phyloP scores from a whole-genome alignment of 139 green algal species.

The Coccomyxa sp. region DNA sequence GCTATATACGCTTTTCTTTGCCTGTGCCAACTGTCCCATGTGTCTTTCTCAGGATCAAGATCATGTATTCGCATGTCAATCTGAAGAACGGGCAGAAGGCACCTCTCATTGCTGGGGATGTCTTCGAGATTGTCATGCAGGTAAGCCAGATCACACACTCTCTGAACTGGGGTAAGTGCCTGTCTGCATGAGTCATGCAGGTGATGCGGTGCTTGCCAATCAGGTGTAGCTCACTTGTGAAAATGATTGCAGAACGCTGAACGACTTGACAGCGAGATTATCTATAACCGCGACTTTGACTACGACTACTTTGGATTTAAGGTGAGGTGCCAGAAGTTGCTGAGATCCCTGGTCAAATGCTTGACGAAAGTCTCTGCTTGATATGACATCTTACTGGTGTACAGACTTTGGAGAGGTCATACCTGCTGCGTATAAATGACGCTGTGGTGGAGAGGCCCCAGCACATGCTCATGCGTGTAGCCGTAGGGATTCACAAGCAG shows the following conservation, averaged over 20 bases:
- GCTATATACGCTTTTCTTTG: background rate
- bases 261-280: conserved; percentile 91
- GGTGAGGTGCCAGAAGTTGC: conserved; percentile 32
- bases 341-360: background rate
- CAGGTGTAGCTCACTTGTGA: too few relatives aligned
- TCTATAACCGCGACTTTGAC: conserved; percentile 99
- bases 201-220: too few relatives aligned
- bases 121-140: conserved; percentile 88
- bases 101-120: conserved; percentile 83
- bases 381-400: background rate
- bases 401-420: conserved; percentile 97
- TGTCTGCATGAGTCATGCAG: background rate
- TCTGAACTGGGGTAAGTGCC: background rate
- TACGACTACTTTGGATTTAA: conserved; percentile 99
- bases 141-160: conserved; percentile 15
- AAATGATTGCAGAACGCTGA: conserved; percentile 70
- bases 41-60: conserved; percentile 66
- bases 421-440: conserved; percentile 95
- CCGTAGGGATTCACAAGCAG: conserved; percentile 91
- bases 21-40: background rate
- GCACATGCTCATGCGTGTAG: conserved; percentile 99
- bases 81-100: conserved; percentile 79
- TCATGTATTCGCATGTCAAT: conserved; percentile 92
- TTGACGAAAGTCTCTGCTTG: background rate
- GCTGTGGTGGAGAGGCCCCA: conserved; percentile 96